Evolutionary conservation across 345 rosid genomes (phyloP).

Genomic region (Citrus mangshanensis): DNA sequence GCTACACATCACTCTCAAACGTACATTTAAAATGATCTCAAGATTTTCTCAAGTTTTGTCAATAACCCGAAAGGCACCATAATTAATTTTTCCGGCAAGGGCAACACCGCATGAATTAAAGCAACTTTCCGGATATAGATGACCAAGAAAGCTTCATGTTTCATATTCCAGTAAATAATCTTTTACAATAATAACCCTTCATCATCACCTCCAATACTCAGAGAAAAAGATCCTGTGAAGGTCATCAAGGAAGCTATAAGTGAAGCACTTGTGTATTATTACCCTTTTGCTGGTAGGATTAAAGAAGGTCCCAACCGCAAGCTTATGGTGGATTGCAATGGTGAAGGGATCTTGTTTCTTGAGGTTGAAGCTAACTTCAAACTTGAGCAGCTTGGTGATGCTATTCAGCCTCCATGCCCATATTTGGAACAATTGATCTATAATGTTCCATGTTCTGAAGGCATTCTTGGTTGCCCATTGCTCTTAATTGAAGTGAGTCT

Average conservation of each 20-base stretch:
- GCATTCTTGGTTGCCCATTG: background rate
- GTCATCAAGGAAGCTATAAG: background rate
- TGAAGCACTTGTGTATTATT: slow-evolving; percentile 2
- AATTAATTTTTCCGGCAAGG: background rate
- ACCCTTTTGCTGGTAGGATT: slow-evolving; percentile 2
- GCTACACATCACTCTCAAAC: too few species aligned
- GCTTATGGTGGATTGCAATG: slow-evolving; percentile 2
- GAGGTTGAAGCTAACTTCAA: slow-evolving; percentile 1
- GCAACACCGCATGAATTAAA: background rate
- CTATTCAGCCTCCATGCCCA: background rate
- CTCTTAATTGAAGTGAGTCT: background rate
- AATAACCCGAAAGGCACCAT: background rate
- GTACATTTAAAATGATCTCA: background rate
- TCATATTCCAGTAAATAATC: background rate
- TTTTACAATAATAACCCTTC: background rate
- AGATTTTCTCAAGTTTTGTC: background rate
- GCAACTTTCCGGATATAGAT: slow-evolving; percentile 1
- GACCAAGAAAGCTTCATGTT: background rate
- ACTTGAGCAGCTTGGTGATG: background rate
- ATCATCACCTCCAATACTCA: background rate
- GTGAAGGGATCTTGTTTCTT: background rate
- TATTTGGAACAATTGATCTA: background rate
- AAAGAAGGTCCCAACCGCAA: background rate
- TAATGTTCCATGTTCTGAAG: background rate
- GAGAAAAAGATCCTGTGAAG: background rate